Conservation (phyloP, 1,139 yeast species). For the Citeromyces siamensis region DNA sequence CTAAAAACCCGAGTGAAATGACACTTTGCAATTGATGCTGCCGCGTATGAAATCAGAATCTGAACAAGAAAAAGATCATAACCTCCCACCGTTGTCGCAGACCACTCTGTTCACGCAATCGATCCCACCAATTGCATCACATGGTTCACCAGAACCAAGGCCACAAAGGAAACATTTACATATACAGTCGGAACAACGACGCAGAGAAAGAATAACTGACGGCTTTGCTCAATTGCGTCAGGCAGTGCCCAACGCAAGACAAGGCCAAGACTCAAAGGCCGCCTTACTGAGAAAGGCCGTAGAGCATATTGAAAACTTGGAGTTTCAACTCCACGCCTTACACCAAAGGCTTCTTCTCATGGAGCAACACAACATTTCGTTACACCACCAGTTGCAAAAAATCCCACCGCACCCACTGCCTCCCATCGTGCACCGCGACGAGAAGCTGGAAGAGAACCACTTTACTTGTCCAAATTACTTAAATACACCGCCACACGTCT, state of each 20-base stretch:
- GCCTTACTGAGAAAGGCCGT: conserved; percentile 25
- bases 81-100: not conserved
- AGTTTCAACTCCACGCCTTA: conserved; percentile 13
- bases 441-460: not conserved
- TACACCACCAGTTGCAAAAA: conserved; percentile 5
- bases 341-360: conserved; percentile 3
- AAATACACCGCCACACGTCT: not conserved
- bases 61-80: not conserved
- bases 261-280: conserved; percentile 31
- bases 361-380: conserved; percentile 5
- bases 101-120: not conserved
- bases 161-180: conserved; percentile 19
- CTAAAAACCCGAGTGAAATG: not conserved
- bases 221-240: conserved; percentile 26
- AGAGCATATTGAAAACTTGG: conserved; percentile 24
- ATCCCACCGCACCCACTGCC: conserved; percentile 3
- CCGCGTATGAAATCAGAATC: not conserved
- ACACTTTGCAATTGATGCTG: not conserved
- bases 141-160: not conserved
- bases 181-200: conserved; percentile 29
- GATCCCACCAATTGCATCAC: conserved; percentile 1
- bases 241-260: conserved; percentile 26
- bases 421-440: not conserved
- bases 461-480: not conserved
- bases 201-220: conserved; percentile 30